A percentile compares a stretch with the other conserved stretches of the same genome.
These are phyloP conservation scores for Physcia stellaris DNA, from an alignment of 495 filamentous ascomycete genomes.

Conservation along the genomic window DNA sequence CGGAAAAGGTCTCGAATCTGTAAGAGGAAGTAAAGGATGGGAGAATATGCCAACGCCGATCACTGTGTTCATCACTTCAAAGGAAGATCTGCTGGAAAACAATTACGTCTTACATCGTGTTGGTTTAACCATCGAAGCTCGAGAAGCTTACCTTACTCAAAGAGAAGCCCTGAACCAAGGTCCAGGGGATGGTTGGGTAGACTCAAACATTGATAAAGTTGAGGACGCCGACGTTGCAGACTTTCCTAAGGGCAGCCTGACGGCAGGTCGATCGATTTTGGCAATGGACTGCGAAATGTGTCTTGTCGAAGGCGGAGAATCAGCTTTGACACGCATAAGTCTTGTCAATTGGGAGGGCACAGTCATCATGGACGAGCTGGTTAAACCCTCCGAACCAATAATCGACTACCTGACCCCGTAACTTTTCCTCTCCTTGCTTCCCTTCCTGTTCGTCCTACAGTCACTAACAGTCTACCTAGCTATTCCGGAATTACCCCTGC, in stretches of 20 bases:
- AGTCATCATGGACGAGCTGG: conserved; percentile 72
- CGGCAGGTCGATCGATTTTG: conserved; percentile 66
- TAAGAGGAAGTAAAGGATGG: conserved; percentile 44
- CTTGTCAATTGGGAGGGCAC: conserved; percentile 75
- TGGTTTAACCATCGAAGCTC: conserved; percentile 38
- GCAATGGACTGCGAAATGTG: conserved; percentile 97
- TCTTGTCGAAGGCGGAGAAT: conserved; percentile 56
- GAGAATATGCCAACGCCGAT: conserved; percentile 61
- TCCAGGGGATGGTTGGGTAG: conserved; percentile 62
- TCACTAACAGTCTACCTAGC: conserved; percentile 10
- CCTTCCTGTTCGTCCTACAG: not conserved
- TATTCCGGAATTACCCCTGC: conserved; percentile 81
- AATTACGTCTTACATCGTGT: conserved; percentile 76
- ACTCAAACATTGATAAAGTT: conserved; percentile 52
- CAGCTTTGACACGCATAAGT: conserved; percentile 77
- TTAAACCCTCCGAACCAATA: conserved; percentile 76
- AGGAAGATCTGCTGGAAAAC: conserved; percentile 64
- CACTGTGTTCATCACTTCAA: conserved; percentile 55
- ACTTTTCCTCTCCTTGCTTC: conserved; percentile 6
- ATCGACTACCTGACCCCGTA: conserved; percentile 79
- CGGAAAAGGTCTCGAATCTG: conserved; percentile 40
- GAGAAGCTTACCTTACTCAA: conserved; percentile 26
- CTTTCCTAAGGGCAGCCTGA: conserved; percentile 67
- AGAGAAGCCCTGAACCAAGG: conserved; percentile 30
- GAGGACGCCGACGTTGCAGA: conserved; percentile 56